Percentiles rank a stretch among this genome's conserved stretches.
phyloP scores from a whole-genome alignment of 345 rosid species.

The Lagerstroemia speciosa region DNA sequence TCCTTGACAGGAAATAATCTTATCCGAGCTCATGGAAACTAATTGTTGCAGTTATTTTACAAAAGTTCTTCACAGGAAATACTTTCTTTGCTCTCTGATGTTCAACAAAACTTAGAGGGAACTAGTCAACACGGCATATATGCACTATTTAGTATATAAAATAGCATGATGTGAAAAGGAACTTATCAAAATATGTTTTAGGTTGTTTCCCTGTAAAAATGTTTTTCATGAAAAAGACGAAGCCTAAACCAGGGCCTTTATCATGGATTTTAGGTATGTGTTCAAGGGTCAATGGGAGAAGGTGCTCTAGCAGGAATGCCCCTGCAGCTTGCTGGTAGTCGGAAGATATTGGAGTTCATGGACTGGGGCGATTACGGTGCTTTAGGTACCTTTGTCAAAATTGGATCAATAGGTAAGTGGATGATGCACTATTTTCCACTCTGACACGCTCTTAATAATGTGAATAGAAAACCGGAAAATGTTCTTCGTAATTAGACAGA shows the following conservation, averaged over 20 bases:
- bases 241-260: neutral
- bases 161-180: neutral
- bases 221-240: neutral
- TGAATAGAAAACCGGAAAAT: neutral
- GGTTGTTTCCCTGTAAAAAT: neutral
- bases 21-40: too few species aligned
- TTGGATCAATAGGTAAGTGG: slow-evolving; percentile 75
- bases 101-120: neutral
- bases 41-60: too few species aligned
- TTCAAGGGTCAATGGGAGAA: slow-evolving; percentile 95
- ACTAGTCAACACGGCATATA: neutral
- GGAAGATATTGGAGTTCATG: slow-evolving; percentile 90
- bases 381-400: slow-evolving; percentile 62
- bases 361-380: slow-evolving; percentile 93
- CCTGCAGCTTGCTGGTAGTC: slow-evolving; percentile 79
- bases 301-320: slow-evolving; percentile 99
- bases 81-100: neutral
- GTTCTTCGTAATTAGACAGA: too few species aligned
- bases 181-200: neutral
- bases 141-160: neutral
- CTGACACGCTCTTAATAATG: neutral
- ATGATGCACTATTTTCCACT: neutral
- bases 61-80: too few species aligned
- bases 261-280: slow-evolving; percentile 61
- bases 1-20: neutral